Base-by-base conservation (phyloP, 1,284 basidiomycete species). In the Cystobasidium sp. region DNA sequence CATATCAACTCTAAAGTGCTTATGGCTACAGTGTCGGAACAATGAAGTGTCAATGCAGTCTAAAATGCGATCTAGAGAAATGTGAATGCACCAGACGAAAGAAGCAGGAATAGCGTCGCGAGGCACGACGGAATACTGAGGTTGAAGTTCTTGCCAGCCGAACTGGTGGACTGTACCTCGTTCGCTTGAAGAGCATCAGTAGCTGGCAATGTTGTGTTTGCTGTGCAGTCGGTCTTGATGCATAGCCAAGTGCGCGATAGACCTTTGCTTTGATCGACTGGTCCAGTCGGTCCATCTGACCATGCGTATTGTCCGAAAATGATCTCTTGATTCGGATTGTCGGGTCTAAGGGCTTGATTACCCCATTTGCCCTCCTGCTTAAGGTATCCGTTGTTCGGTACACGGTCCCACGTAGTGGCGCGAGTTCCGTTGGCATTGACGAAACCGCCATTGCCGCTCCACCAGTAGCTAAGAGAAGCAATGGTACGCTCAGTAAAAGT, bases 321-420 rank as follows among this genome's bases (percentile, higher is more conserved):
- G 31, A 73, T 66, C 24, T 64, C 51, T 37, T 73, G 70, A 43
- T 73, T 22, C 1, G 70, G 63, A 31, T 73, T 62, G 31, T 59
- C 56, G 1, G 9, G 12, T 3, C 31, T 62, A 9, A 73, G 51
- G 6, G 70, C 70, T 20, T 73, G 70, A 41, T 73, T 73, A 43
- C 70, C 70, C 70, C 70, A 73, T 43, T 73, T 73, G 37, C 70
- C 62, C 37, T 62, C 31, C 43, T 73, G 70, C 44, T 73, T 62
- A 2, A 73, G 47, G 24, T 73, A 73, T 12, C 70, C 70, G 16
- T 64, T 66, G 41, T 53, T 62, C 1, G 70, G 70, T 1, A 62
- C 59, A 6, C 70, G 44, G 41, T 66, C 49, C 51, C 59, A 51
- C 4, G 70, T 65, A 8, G 63, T 62, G 8, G 62, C 70, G 20